Evolutionary conservation across 2,329 filamentous ascomycete genomes (phyloP).

Genomic region (Penicillium verrucosum): DNA sequence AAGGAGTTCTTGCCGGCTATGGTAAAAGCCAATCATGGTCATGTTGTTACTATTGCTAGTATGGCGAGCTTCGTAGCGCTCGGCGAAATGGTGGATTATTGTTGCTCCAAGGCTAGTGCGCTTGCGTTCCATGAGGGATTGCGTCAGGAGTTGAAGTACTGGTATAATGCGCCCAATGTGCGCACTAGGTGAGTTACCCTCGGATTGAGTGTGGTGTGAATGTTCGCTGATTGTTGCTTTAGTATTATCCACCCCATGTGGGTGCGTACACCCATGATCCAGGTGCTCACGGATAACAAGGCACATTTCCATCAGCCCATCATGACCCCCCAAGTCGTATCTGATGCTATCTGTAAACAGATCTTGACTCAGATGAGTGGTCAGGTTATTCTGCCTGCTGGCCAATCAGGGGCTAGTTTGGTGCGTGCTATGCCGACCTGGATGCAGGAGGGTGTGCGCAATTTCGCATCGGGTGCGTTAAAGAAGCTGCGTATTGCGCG

Average conservation of each 20-base stretch:
- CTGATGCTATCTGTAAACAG: conserved; percentile 50
- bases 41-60: conserved; percentile 56
- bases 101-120: conserved; percentile 51
- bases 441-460: conserved; percentile 45
- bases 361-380: conserved; percentile 50
- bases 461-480: conserved; percentile 25
- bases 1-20: conserved; percentile 54
- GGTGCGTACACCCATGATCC: conserved; percentile 50
- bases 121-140: conserved; percentile 54
- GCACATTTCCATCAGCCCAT: conserved; percentile 33
- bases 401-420: conserved; percentile 24
- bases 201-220: neutral
- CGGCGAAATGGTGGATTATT: conserved; percentile 53
- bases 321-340: conserved; percentile 41
- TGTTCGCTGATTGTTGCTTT: neutral
- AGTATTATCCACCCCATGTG: conserved; percentile 41
- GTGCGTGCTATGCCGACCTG: conserved; percentile 43
- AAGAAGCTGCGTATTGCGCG: conserved; percentile 23
- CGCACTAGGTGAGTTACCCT: conserved; percentile 33
- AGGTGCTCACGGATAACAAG: conserved; percentile 34
- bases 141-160: conserved; percentile 37
- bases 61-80: conserved; percentile 50
- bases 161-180: conserved; percentile 39
- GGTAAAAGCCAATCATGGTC: conserved; percentile 52
- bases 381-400: conserved; percentile 48